Evolutionary conservation across 2,329 filamentous ascomycete species (phyloP).

Genomic region (Mycosphaerelloides madeirae): DNA sequence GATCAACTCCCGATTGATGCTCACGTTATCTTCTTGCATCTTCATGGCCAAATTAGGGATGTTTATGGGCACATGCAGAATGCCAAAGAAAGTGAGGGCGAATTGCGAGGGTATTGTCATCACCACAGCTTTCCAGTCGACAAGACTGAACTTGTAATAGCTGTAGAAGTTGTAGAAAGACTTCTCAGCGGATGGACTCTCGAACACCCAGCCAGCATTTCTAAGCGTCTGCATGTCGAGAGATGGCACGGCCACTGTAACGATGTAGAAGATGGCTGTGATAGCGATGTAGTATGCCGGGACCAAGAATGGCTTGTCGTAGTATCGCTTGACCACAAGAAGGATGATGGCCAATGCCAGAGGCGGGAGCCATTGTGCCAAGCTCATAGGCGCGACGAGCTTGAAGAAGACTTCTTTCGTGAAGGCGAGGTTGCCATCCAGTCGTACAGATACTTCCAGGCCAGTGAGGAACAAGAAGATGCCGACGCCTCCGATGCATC

Average conservation of each 20-base stretch:
- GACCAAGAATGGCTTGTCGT: slow-evolving; percentile 78
- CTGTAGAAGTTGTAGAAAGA: slow-evolving; percentile 99
- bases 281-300: slow-evolving; percentile 81
- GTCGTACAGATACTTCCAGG: slow-evolving; percentile 83
- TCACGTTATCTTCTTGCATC: slow-evolving; percentile 84
- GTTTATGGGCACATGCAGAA: slow-evolving; percentile 96
- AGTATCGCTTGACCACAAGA: slow-evolving; percentile 68
- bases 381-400: slow-evolving; percentile 67
- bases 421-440: slow-evolving; percentile 81
- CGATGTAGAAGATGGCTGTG: slow-evolving; percentile 70
- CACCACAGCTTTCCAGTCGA: slow-evolving; percentile 78
- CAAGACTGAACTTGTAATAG: slow-evolving; percentile 61
- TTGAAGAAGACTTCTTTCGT: slow-evolving; percentile 69
- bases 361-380: slow-evolving; percentile 79
- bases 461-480: slow-evolving; percentile 91
- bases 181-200: slow-evolving; percentile 74
- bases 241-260: slow-evolving; percentile 64
- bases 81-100: slow-evolving; percentile 92
- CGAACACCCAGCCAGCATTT: slow-evolving; percentile 81
- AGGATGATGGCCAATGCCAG: slow-evolving; percentile 70
- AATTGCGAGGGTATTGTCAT: slow-evolving; percentile 92
- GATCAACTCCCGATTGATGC: slow-evolving; percentile 85
- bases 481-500: slow-evolving; percentile 94
- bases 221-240: slow-evolving; percentile 65
- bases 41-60: slow-evolving; percentile 89